Evolutionary conservation across 176 grass and related monocot genomes (phyloP), one percentile per base, ranked within the genome.

Genomic region (Chrysopogon serrulatus): DNA sequence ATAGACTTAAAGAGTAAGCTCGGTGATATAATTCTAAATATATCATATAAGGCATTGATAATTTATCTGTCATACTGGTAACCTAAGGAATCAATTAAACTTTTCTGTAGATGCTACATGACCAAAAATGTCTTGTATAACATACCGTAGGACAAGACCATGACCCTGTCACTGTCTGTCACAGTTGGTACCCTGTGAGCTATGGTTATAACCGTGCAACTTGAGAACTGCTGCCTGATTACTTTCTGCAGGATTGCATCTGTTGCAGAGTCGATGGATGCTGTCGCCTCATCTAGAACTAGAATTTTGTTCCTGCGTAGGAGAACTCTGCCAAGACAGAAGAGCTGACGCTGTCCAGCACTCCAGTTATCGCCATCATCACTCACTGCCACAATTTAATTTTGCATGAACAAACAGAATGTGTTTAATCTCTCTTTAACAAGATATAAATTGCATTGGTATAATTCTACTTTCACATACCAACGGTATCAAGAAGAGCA

Each of bases 321-420:
- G 34, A 98, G 96, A 78, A 92, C 93, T 64, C 96, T 90, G 21
- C 96, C 93, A 36, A 98, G 93, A 70, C 93, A 98, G 77, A 95
- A 98, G 81, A 98, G 91, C 47, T 98, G 96, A 33, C 96, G 93
- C 83, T 98, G 96, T 34, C 93, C 96, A 32, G 62, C 87, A 13
- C 96, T 98, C 93, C 96, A 98, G 69, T 98, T 98, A 48, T 93
- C 89, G 0, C 92, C 96, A 80, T 91, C 93, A 85, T 98, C 96
- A 72, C 85, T 91, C 79, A 98, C 96, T 95, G 73, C 42, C 69
- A 84, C 18, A 76, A 30, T 70, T n/a, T 57, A 35, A 36, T 19
- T 39, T 18, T 37, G 77, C 2, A 43, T n/a, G 27, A 73, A 41
- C 17, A 66, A 30, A 88, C 5, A 0, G 8, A 21, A 21, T 57